phyloP scores from a whole-genome alignment of 805 yeast species.

The Hanseniaspora nectarophila region DNA sequence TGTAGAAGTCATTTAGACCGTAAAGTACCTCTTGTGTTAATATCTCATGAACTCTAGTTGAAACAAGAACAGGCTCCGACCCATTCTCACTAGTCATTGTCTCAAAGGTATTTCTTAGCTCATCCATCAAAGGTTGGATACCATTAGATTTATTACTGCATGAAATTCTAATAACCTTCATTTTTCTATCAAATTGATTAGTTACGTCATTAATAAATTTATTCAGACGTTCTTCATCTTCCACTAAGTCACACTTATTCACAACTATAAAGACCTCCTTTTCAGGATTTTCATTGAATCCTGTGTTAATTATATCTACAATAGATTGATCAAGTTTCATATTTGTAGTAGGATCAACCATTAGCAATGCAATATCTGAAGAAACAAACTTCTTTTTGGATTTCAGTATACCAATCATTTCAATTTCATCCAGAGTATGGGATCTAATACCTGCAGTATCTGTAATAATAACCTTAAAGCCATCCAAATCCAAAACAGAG shows the following conservation, averaged over 20 bases:
- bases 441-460: conserved; percentile 88
- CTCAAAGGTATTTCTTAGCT: conserved; percentile 37
- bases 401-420: conserved; percentile 66
- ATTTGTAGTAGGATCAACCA: conserved; percentile 31
- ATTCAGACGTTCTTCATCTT: background rate
- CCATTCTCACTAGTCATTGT: conserved; percentile 36
- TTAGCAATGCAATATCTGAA: conserved; percentile 62
- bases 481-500: conserved; percentile 66
- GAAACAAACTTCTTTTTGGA: conserved; percentile 49
- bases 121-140: conserved; percentile 34
- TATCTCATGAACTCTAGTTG: conserved; percentile 65
- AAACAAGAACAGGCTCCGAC: conserved; percentile 57
- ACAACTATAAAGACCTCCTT: conserved; percentile 33
- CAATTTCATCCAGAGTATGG: conserved; percentile 44
- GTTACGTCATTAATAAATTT: conserved; percentile 16
- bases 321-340: conserved; percentile 27
- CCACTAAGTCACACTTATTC: conserved; percentile 49
- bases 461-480: conserved; percentile 70
- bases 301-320: conserved; percentile 5
- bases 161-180: conserved; percentile 38
- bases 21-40: conserved; percentile 61
- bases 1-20: conserved; percentile 56
- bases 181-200: conserved; percentile 17
- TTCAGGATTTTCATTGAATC: conserved; percentile 23
- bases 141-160: conserved; percentile 49